Base-by-base conservation (phyloP, 805 yeast genomes). In the Grigorovia jiainica region DNA sequence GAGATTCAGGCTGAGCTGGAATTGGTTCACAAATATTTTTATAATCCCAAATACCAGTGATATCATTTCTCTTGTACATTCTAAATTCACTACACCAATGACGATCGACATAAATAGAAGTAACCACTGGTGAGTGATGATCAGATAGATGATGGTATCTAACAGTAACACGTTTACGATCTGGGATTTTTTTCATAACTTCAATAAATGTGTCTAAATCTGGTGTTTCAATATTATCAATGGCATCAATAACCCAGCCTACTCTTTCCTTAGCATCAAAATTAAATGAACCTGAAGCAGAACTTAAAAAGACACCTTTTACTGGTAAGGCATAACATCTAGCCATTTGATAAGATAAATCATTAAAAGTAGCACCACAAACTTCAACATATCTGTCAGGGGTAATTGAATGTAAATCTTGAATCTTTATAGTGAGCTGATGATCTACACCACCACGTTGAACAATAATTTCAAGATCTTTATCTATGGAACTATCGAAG, bases 301-400 rank as follows among this genome's bases (percentile, higher is more conserved):
- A 76, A 50, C 82, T 80, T 33, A 85, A 71, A 57, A 76, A 87
- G 1, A 89, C 95, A 32, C 97, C 97, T 49, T 67, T 73, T 1
- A 83, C 92, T 0, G 95, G 92, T 24, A 87, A 73, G 25, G 89
- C 85, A 55, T 78, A 86, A 38, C 79, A 73, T 54, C 95, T 74
- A 2, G 96, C 96, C 65, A 87, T 70, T 62, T 89, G 96, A 59
- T 89, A 89, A 39, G 94, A 82, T 49, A 89, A 64, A 41, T 84
- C 80, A 56, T 87, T 87, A 64, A 87, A 86, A 0, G 86, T 75
- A 1, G 94, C 95, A 42, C 96, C 96, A 38, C 83, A 81, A 7
- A 84, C 90, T 42, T 80, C 82, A 4, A 89, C 78, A 58, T 76
- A 87, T 48, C 87, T 70, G 54, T 73, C 75, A 24, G 97, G 97